Percentiles rank a stretch among this genome's conserved stretches.
These are phyloP conservation scores for Boletellus sp. DNA, from an alignment of 768 basidiomycete species.

Conservation along the genomic window DNA sequence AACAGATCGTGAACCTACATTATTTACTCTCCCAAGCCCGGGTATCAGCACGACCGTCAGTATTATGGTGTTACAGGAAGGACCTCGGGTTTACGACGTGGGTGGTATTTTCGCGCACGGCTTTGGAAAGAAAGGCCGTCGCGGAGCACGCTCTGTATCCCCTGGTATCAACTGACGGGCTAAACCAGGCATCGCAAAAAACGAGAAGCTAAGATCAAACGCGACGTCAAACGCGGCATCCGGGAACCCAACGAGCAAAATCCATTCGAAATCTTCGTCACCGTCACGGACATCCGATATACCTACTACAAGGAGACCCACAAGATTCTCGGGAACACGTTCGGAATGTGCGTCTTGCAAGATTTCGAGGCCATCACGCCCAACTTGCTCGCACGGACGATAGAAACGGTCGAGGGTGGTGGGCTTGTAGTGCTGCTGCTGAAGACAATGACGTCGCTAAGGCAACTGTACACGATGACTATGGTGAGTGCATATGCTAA, in stretches of 20 bases:
- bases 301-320: constrained; percentile 98
- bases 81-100: constrained; percentile 94
- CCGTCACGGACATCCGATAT: constrained; percentile 98
- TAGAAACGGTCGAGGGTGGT: constrained; percentile 98
- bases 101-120: constrained; percentile 21
- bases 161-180: not conserved
- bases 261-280: constrained; percentile 97
- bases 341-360: constrained; percentile 94
- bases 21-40: constrained; percentile 90
- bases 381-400: constrained; percentile 92
- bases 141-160: not conserved
- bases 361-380: constrained; percentile 99
- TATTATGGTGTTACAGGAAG: constrained; percentile 99
- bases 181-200: constrained; percentile 84
- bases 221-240: constrained; percentile 91
- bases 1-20: constrained; percentile 89
- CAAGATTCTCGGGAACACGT: constrained; percentile 96
- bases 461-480: constrained; percentile 90
- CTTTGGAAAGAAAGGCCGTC: not conserved
- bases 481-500: constrained; percentile 42
- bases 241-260: constrained; percentile 93
- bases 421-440: constrained; percentile 83
- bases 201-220: constrained; percentile 93
- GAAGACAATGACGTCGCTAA: constrained; percentile 91
- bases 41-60: constrained; percentile 84